Percentiles rank a stretch among this genome's conserved stretches.
Conservation (phyloP, 2,329 filamentous ascomycete species). For the Dryadomyces sulphureus region DNA sequence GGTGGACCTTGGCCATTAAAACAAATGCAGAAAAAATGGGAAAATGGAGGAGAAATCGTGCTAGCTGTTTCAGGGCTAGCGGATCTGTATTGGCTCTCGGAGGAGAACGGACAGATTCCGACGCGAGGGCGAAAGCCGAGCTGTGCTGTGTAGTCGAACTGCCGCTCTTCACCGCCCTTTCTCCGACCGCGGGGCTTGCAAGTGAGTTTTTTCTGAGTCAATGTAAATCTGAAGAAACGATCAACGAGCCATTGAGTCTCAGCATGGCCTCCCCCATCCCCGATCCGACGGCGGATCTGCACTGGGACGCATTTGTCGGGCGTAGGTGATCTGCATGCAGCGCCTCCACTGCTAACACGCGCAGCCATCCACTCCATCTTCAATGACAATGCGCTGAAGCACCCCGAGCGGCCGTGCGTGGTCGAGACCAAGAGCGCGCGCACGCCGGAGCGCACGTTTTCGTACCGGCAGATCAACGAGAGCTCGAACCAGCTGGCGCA, state of each 20-base stretch:
- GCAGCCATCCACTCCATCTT: constrained; percentile 62
- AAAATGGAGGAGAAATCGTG: background rate
- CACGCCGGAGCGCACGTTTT: constrained; percentile 52
- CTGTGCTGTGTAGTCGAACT: too few relatives aligned
- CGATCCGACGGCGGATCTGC: background rate
- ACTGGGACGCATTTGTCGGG: background rate
- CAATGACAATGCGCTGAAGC: constrained; percentile 44
- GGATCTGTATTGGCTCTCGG: background rate
- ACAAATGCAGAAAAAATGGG: background rate
- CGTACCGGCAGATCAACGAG: constrained; percentile 76
- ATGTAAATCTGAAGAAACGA: too few relatives aligned
- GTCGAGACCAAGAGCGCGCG: constrained; percentile 30
- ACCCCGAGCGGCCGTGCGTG: constrained; percentile 46
- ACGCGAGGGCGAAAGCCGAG: background rate
- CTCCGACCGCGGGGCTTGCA: too few relatives aligned
- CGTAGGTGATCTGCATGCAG: too few relatives aligned
- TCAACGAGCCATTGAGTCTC: too few relatives aligned
- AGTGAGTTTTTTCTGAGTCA: too few relatives aligned
- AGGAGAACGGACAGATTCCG: background rate
- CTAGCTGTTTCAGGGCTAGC: background rate
- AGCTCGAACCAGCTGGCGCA: constrained; percentile 69
- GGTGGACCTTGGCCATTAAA: background rate
- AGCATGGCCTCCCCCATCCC: background rate
- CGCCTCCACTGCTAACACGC: background rate
- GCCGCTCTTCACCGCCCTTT: too few relatives aligned